Conservation (phyloP, 192 early-diverging fungal species). For the Neocallimastix lanati region DNA sequence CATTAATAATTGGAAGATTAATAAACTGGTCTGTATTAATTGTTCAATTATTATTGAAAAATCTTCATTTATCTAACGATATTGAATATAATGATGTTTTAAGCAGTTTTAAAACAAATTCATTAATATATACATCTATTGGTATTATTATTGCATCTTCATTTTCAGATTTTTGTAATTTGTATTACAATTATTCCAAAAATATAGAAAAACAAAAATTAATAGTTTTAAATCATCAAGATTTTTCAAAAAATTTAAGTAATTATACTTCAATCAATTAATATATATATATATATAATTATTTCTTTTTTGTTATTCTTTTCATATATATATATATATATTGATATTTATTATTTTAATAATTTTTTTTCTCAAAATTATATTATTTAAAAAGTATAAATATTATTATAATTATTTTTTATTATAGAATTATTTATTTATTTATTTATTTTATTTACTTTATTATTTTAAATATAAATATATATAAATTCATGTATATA, state of each 20-base stretch:
- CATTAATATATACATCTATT: not conserved
- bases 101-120: not conserved
- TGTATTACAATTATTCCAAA: not conserved
- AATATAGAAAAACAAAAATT: not conserved
- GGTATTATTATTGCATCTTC: not conserved
- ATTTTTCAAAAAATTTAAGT: not conserved
- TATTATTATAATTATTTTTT: too few relatives aligned
- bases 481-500: too few relatives aligned
- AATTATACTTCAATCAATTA: not conserved
- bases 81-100: not conserved
- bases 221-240: not conserved
- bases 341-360: too few relatives aligned
- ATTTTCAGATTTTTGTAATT: not conserved
- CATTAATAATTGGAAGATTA: not conserved
- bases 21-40: not conserved
- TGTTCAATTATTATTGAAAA: not conserved
- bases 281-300: not conserved
- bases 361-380: too few relatives aligned
- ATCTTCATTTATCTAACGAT: not conserved
- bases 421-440: too few relatives aligned
- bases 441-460: too few relatives aligned
- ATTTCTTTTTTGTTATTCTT: too few relatives aligned
- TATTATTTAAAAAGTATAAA: too few relatives aligned
- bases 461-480: too few relatives aligned
- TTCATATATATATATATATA: too few relatives aligned